phyloP scores from a whole-genome alignment of 2,329 filamentous ascomycete genomes.

The Fusarium secorum region DNA sequence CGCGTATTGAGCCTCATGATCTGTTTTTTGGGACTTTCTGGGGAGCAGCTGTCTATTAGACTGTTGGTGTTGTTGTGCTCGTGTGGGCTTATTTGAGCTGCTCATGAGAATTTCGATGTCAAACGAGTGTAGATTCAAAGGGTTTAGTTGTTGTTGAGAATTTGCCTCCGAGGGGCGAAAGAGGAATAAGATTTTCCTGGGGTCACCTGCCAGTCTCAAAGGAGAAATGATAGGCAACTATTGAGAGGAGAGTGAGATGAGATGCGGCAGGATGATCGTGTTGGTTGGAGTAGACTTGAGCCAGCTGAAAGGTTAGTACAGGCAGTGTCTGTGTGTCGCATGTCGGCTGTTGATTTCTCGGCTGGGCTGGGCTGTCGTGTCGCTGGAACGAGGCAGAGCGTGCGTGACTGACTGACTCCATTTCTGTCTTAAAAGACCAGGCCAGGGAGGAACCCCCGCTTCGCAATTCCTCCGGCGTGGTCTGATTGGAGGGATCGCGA shows the following conservation, averaged over 20 bases:
- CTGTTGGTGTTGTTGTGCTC: conserved; percentile 14
- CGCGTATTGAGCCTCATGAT: neutral
- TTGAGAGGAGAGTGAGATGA: neutral
- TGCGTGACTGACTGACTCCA: neutral
- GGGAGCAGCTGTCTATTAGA: conserved; percentile 14
- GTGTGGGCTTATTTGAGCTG: neutral
- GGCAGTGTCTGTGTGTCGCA: neutral
- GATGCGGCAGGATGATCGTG: fast-evolving
- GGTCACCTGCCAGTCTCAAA: neutral
- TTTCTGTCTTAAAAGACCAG: neutral
- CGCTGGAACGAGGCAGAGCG: neutral
- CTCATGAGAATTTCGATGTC: neutral
- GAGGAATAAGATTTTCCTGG: neutral
- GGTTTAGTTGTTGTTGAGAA: neutral
- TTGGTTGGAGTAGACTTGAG: neutral
- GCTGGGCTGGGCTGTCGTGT: neutral
- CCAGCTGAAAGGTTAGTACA: neutral
- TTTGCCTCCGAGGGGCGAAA: neutral
- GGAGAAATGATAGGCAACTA: neutral
- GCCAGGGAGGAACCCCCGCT: neutral
- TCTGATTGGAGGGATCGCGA: neutral
- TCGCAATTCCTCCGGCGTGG: neutral
- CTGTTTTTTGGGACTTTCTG: neutral
- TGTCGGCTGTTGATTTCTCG: neutral
- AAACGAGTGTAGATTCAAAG: neutral